phyloP scores from a whole-genome alignment of 257 asterid genomes.

The Penstemon eatonii region DNA sequence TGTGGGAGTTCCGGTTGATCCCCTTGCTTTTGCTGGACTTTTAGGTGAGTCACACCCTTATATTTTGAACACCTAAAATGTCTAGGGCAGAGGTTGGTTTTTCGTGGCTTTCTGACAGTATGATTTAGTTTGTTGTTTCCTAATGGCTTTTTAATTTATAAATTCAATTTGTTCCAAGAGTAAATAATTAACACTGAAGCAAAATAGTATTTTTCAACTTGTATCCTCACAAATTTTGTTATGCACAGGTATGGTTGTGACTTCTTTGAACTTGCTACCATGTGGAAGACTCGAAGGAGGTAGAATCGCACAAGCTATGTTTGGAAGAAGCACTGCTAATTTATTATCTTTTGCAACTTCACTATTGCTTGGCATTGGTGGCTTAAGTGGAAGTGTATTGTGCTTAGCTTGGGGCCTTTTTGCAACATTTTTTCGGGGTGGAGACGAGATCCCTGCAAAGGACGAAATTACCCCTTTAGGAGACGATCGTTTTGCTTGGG shows the following conservation, averaged over 20 bases:
- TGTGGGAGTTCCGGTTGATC: slow-evolving; percentile 94
- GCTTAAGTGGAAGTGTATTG: slow-evolving; percentile 81
- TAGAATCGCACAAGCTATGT: slow-evolving; percentile 84
- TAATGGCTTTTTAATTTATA: too few relatives aligned
- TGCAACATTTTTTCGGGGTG: slow-evolving; percentile 86
- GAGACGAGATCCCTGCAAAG: slow-evolving; percentile 85
- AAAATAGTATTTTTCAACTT: too few relatives aligned
- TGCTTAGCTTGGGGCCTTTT: slow-evolving; percentile 90
- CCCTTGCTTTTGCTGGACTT: slow-evolving; percentile 94
- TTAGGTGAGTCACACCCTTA: slow-evolving; percentile 49
- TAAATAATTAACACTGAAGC: too few relatives aligned
- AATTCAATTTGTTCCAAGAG: too few relatives aligned
- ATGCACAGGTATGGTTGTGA: slow-evolving; percentile 80
- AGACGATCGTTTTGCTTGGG: slow-evolving; percentile 80
- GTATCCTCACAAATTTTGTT: not conserved
- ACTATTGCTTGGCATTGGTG: slow-evolving; percentile 71
- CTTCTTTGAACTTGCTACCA: slow-evolving; percentile 83
- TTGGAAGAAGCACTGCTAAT: slow-evolving; percentile 64
- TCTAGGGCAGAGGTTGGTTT: too few relatives aligned
- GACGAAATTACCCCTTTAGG: slow-evolving; percentile 88
- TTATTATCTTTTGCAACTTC: slow-evolving; percentile 67
- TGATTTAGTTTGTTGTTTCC: too few relatives aligned
- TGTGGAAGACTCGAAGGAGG: slow-evolving; percentile 95
- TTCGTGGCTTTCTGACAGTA: too few relatives aligned
- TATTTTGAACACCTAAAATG: too few relatives aligned